Percentiles rank a stretch among this genome's conserved stretches.
Conservation (phyloP, 2,329 filamentous ascomycete species). For the Pezicula carpinea region DNA sequence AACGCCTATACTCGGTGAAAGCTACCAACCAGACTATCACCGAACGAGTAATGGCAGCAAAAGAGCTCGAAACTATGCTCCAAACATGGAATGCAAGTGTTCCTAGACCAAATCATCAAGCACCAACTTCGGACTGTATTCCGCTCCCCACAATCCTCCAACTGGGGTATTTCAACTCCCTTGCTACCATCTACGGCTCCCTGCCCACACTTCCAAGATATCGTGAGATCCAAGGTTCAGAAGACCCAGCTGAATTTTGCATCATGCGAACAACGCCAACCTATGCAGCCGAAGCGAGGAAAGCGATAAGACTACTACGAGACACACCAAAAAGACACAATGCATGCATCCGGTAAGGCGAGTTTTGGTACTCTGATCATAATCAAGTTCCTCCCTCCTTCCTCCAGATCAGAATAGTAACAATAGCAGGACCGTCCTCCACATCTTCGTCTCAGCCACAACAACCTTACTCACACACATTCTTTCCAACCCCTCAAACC, state of each 20-base stretch:
- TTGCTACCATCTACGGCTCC: slow-evolving; percentile 10
- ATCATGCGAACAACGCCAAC: slow-evolving; percentile 6
- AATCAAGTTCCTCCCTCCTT: neutral
- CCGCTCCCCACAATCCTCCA: slow-evolving; percentile 8
- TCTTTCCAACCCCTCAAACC: slow-evolving; percentile 8
- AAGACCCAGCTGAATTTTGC: neutral
- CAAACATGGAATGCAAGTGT: slow-evolving; percentile 11
- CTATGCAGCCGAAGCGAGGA: slow-evolving; percentile 12
- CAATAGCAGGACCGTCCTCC: slow-evolving; percentile 11
- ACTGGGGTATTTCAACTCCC: slow-evolving; percentile 12
- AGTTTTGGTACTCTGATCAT: too few species aligned
- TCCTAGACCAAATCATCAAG: neutral
- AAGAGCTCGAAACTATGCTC: slow-evolving; percentile 11
- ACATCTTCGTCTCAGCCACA: slow-evolving; percentile 17
- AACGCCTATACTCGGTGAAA: slow-evolving; percentile 15
- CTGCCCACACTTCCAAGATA: neutral
- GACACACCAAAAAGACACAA: slow-evolving; percentile 13
- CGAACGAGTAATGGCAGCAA: slow-evolving; percentile 7
- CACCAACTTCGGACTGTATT: neutral
- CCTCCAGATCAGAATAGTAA: neutral
- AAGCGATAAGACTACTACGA: slow-evolving; percentile 11
- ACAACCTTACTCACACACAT: slow-evolving; percentile 10
- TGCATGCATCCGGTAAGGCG: slow-evolving; percentile 14
- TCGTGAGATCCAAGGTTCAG: neutral
- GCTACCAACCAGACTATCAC: slow-evolving; percentile 12